Percentiles rank a stretch among this genome's conserved stretches.
These are phyloP conservation scores for Iberis amara DNA, from an alignment of 441 rosid genomes.

Conservation along the genomic window DNA sequence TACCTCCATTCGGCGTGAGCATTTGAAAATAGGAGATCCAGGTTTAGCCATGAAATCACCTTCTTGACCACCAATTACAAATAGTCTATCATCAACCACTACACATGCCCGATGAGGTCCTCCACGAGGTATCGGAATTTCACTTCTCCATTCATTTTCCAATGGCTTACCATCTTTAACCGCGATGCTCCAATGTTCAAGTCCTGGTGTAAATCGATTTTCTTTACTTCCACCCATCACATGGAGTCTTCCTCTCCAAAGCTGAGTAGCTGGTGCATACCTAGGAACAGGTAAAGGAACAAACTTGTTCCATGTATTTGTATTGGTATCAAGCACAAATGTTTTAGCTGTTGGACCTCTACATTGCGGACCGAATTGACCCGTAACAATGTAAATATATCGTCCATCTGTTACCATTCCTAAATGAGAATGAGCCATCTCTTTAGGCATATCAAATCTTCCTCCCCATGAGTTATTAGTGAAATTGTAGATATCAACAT, in stretches of 20 bases:
- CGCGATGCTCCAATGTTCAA: slow-evolving; percentile 91
- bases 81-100: slow-evolving; percentile 63
- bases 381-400: slow-evolving; percentile 72
- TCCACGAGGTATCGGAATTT: slow-evolving; percentile 87
- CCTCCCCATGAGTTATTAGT: slow-evolving; percentile 75
- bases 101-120: slow-evolving; percentile 96
- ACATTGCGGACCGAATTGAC: slow-evolving; percentile 95
- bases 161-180: slow-evolving; percentile 74
- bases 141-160: slow-evolving; percentile 78
- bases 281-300: slow-evolving; percentile 77
- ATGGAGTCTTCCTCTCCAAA: slow-evolving; percentile 96
- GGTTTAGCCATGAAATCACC: slow-evolving; percentile 99
- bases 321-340: slow-evolving; percentile 73
- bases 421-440: slow-evolving; percentile 98
- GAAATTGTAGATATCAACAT: slow-evolving; percentile 84
- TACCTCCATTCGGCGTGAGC: slow-evolving; percentile 84
- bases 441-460: slow-evolving; percentile 88
- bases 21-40: slow-evolving; percentile 95
- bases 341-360: slow-evolving; percentile 81
- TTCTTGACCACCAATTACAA: slow-evolving; percentile 90
- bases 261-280: slow-evolving; percentile 95
- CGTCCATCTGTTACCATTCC: slow-evolving; percentile 96
- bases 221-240: slow-evolving; percentile 99
- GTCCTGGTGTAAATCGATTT: slow-evolving; percentile 71
- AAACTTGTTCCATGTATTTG: slow-evolving; percentile 69